These are phyloP conservation scores for Solanum neorickii DNA, from an alignment of 257 asterid species.

Conservation along the genomic window DNA sequence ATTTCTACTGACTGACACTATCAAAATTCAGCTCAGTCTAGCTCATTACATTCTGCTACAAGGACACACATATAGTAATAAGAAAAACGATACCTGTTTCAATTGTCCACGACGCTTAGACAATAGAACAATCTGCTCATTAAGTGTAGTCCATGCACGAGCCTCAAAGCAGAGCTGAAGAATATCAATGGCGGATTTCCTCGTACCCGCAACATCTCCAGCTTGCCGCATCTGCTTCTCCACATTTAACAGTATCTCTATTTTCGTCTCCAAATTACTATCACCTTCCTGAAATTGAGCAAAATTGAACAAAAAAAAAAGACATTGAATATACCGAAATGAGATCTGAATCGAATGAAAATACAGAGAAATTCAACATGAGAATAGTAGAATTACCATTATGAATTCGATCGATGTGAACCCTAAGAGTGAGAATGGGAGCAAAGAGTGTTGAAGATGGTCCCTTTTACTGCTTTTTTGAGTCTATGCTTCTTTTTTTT, in stretches of 20 bases:
- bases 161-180: slow-evolving; percentile 78
- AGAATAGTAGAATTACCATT: not conserved
- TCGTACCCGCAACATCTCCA: slow-evolving; percentile 78
- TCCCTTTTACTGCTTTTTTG: not conserved
- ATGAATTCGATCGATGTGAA: not conserved
- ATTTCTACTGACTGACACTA: not conserved
- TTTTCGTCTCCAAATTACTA: slow-evolving; percentile 48
- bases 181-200: slow-evolving; percentile 68
- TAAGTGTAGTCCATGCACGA: slow-evolving; percentile 71
- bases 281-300: slow-evolving; percentile 47
- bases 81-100: slow-evolving; percentile 45
- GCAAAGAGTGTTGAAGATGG: not conserved
- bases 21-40: not conserved
- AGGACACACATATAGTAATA: not conserved
- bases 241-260: slow-evolving; percentile 64
- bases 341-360: not conserved
- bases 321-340: not conserved
- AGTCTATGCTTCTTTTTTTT: not conserved
- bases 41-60: not conserved
- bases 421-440: not conserved
- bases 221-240: slow-evolving; percentile 93
- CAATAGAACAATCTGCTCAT: slow-evolving; percentile 72
- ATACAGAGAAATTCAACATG: not conserved
- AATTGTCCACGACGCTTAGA: slow-evolving; percentile 97
- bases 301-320: not conserved